A percentile compares a stretch with the other conserved stretches of the same genome.
Conservation (phyloP, 2,329 filamentous ascomycete genomes). For the Pseudopithomyces maydicus region DNA sequence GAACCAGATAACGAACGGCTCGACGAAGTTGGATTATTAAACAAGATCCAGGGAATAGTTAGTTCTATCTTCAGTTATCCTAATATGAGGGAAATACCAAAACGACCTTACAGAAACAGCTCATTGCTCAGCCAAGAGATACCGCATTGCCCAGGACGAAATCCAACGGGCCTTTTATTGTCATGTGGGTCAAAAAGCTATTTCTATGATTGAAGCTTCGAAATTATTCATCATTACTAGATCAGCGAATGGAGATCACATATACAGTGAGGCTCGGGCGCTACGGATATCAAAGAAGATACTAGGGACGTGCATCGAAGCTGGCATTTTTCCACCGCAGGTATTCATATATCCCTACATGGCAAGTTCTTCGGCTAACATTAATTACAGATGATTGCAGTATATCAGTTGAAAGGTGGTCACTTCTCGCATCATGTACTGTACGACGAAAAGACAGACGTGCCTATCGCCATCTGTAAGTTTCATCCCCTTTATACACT, state of each 20-base stretch:
- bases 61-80: neutral
- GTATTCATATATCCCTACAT: neutral
- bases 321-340: slow-evolving; percentile 2
- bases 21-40: neutral
- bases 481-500: neutral
- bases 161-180: neutral
- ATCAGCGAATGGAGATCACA: slow-evolving; percentile 1
- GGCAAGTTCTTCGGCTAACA: neutral
- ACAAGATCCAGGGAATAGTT: neutral
- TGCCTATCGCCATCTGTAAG: slow-evolving; percentile 1
- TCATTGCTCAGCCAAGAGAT: neutral
- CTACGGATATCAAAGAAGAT: neutral
- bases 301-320: neutral
- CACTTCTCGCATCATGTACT: slow-evolving; percentile 4
- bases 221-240: neutral
- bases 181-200: neutral
- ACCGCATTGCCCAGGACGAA: neutral
- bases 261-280: neutral
- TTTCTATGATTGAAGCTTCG: too few species aligned
- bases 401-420: neutral
- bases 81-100: neutral
- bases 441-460: neutral
- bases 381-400: neutral
- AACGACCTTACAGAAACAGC: neutral
- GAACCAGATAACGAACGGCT: neutral